Percentiles rank a stretch among this genome's conserved stretches.
Evolutionary conservation across 331 rosid genomes (phyloP).

Genomic region (Ulmus americana): DNA sequence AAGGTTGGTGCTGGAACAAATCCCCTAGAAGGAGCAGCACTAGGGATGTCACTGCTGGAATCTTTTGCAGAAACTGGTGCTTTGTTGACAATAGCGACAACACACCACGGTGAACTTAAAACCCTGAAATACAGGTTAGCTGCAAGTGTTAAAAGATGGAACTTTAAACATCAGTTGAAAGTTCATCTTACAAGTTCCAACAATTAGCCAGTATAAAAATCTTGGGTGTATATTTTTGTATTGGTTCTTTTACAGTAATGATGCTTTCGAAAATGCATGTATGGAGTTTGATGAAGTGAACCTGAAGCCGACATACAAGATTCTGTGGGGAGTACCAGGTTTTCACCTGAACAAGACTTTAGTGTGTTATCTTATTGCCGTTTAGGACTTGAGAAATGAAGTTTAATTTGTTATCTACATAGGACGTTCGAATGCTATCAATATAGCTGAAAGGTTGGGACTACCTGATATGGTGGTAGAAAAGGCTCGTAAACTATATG

Average conservation of each 20-base stretch:
- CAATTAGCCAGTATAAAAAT: neutral
- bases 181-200: neutral
- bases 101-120: constrained; percentile 97
- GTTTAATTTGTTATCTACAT: constrained; percentile 11
- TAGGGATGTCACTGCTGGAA: constrained; percentile 85
- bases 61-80: constrained; percentile 72
- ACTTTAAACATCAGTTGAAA: neutral
- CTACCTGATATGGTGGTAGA: constrained; percentile 58
- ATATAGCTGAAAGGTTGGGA: constrained; percentile 85
- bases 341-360: constrained; percentile 12
- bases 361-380: neutral
- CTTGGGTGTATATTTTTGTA: constrained; percentile 20
- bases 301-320: constrained; percentile 85
- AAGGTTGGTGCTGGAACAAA: constrained; percentile 99
- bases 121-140: constrained; percentile 85
- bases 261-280: constrained; percentile 83
- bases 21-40: constrained; percentile 96
- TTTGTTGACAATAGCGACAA: constrained; percentile 78
- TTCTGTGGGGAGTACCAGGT: constrained; percentile 99
- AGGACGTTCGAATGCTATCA: constrained; percentile 95
- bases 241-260: constrained; percentile 55
- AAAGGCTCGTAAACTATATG: constrained; percentile 69
- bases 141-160: constrained; percentile 1
- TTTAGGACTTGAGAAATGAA: constrained; percentile 8
- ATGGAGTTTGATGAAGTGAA: constrained; percentile 96